Evolutionary conservation across 768 basidiomycete species (phyloP), one percentile per base, ranked within the genome.

Genomic region (Tricholoma sp.): DNA sequence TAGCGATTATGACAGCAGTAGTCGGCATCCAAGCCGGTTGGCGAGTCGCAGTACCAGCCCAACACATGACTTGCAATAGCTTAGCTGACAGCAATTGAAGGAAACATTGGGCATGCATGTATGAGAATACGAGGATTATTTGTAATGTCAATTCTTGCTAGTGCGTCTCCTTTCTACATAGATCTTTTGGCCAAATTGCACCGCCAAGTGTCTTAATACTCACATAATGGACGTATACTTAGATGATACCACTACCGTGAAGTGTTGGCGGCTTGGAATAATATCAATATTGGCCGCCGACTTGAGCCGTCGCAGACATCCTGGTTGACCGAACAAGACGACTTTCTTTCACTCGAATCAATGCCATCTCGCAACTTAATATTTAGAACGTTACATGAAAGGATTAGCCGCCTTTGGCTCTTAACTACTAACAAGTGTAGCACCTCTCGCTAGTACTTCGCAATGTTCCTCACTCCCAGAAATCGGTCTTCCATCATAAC

Each of bases 1-100:
- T 4, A 79, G 78, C 55, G 79, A 80, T 57, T 81, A 78, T 57
- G 80, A 82, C 60, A 73, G 70, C 34, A 64, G 62, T 37, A 76
- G 73, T 55, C 67, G 73, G 18, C 59, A 64, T 3, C 64, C 66
- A 8, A 75, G 74, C 56, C 66, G 73, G 18, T 61, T 64, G 5
- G 66, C 65, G 10, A 75, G 74, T 59, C 67, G 69, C 54, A 66
- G 63, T 57, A 57, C 63, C 19, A 70, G 70, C 47, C 69, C 67
- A n/a, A 61, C 58, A 12, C 54, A 58, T 21, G 59, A 60, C 32
- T 16, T 37, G 16, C 24, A 12, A 41, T 19, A 27, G 14, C 22
- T 53, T 9, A 43, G 4, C 4, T 27, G 39, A 11, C 41, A 5
- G 19, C 24, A 5, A 18, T n/a, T n/a, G 39, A 34, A 45, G 27